Percentiles rank a stretch among this genome's conserved stretches.
These are phyloP conservation scores for Rhododendron vialii DNA, from an alignment of 148 eudicot species.

Conservation along the genomic window DNA sequence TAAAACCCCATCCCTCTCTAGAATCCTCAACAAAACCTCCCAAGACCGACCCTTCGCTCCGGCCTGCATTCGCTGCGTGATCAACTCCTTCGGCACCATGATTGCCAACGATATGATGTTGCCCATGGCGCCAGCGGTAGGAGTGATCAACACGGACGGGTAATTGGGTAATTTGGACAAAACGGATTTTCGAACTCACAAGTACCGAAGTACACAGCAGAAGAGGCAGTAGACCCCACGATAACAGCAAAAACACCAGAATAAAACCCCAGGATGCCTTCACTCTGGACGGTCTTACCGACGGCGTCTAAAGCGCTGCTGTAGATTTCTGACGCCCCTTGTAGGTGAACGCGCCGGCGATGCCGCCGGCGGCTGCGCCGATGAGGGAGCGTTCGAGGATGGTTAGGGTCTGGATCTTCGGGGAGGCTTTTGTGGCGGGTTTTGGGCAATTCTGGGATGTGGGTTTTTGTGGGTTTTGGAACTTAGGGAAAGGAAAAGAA, in stretches of 20 bases:
- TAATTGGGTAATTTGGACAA: conserved; percentile 49
- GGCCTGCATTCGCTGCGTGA: conserved; percentile 83
- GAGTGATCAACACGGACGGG: conserved; percentile 70
- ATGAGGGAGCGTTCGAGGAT: conserved; percentile 66
- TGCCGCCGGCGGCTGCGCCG: conserved; percentile 80
- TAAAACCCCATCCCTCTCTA: conserved; percentile 75
- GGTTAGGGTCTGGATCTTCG: conserved; percentile 32
- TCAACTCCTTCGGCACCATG: conserved; percentile 90
- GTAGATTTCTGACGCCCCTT: conserved; percentile 78
- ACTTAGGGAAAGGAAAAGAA: no score
- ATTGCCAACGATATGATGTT: conserved; percentile 73
- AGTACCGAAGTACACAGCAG: conserved; percentile 87
- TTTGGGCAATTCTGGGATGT: conserved; percentile 37
- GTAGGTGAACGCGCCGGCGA: conserved; percentile 89
- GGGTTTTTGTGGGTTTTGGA: conserved; percentile 33
- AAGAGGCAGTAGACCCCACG: conserved; percentile 73
- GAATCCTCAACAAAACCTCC: conserved; percentile 61
- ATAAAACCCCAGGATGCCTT: conserved; percentile 78
- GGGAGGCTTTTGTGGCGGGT: conserved; percentile 31
- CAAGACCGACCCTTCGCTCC: conserved; percentile 92
- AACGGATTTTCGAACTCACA: conserved; percentile 84
- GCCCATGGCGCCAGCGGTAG: conserved; percentile 91
- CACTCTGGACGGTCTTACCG: conserved; percentile 54
- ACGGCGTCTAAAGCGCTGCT: conserved; percentile 65
- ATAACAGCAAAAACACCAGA: conserved; percentile 83